Base-by-base conservation (phyloP, 2,329 filamentous ascomycete species). In the Cercospora citrullina region DNA sequence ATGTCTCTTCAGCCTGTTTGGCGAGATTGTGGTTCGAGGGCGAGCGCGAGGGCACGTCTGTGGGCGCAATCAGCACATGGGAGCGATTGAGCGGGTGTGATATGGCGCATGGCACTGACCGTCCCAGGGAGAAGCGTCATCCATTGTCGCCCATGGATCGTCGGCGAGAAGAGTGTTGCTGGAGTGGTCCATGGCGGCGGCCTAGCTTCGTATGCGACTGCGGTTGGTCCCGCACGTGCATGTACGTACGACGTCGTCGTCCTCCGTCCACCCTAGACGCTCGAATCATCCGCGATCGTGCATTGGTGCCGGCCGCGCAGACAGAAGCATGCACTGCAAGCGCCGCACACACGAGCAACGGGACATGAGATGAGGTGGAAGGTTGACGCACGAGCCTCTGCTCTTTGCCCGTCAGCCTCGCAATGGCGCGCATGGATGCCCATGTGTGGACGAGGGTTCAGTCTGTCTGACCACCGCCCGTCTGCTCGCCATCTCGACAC, bases 21-120 rank as follows among this genome's bases (percentile, higher is more conserved):
- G 80, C 73, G 39, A 79, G 74, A 66, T 79, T 79, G 71, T 78
- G 78, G 74, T 76, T 78, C 42, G 80, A 80, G 69, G 77, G 79
- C 64, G 81, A 81, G 69, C 79, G 78, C 73, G 78, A 84, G 65
- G 82, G 82, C 70, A 83, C 82, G 73, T 84, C 83, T 84, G 73
- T 45, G n/a, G 33, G 30, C 48, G 28, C 16, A 5, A 31, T 70
- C 60, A 69, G 45, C 28, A 36, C 16, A 14, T 33, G 33, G 16
- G 6, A 28, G n/a, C 21, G n/a, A 14, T 23, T 36, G 58, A 10
- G 53, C 21, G 23, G 16, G n/a, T 8, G 45, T 26, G 9, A 23
- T 26, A 21, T 21, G 21, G 45, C 45, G 21, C 45, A 51, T 16
- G 10, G 14, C 39, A 48, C 74, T 69, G 71, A 77, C 76, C 76